phyloP scores from a whole-genome alignment of 805 yeast species.

The Pichia scutulata region DNA sequence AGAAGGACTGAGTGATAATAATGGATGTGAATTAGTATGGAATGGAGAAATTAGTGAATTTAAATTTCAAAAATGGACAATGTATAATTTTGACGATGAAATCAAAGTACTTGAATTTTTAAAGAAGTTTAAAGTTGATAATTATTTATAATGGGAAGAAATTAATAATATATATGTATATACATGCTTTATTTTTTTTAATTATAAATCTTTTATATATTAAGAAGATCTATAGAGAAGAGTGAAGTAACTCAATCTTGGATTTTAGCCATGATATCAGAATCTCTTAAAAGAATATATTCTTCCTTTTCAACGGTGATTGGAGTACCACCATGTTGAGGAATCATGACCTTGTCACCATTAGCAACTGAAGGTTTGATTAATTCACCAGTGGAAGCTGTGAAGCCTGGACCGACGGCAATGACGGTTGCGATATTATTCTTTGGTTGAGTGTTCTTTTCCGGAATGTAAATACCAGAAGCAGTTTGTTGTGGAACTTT shows the following conservation, averaged over 20 bases:
- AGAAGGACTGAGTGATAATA: conserved; percentile 19
- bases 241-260: conserved; percentile 36
- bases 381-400: conserved; percentile 66
- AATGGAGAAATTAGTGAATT: conserved; percentile 52
- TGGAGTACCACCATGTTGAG: conserved; percentile 87
- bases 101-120: conserved; percentile 45
- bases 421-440: conserved; percentile 86
- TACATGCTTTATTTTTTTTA: neutral
- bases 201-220: neutral
- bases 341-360: conserved; percentile 93
- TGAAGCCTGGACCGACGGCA: conserved; percentile 92
- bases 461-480: conserved; percentile 89
- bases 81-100: conserved; percentile 44
- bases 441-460: conserved; percentile 83
- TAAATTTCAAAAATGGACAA: conserved; percentile 63
- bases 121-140: conserved; percentile 42
- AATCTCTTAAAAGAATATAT: conserved; percentile 66
- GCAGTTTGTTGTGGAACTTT: conserved; percentile 90
- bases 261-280: conserved; percentile 91
- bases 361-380: conserved; percentile 69
- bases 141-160: conserved; percentile 31
- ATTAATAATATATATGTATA: neutral
- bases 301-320: conserved; percentile 70
- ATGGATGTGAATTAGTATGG: conserved; percentile 53
- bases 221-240: conserved; percentile 1